Base-by-base conservation (phyloP, 2,329 filamentous ascomycete species). In the Apiospora malaysiana region DNA sequence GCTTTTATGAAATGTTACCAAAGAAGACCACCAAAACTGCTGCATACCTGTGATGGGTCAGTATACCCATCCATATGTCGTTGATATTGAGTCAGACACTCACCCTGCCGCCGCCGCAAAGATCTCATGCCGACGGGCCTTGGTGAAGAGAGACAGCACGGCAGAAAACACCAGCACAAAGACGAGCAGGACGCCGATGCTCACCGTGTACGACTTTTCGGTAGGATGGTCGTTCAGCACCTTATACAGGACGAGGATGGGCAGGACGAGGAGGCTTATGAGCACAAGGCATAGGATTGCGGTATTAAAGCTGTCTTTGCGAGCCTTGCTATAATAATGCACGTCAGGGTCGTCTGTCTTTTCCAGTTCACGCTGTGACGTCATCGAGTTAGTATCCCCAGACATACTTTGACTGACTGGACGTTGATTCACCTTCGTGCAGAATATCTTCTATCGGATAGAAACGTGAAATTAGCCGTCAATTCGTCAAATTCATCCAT, bases 11-110 rank as follows among this genome's bases (percentile, higher is more conserved):
- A 5, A 69, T 69, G 25, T 69, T 69, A 12, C 68, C 59, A 12
- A 69, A 69, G 49, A 69, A 69, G 2, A 69, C 68, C 49, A 69
- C 59, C 37, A 69, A 14, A 4, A 69, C 68, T 5, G 68, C 68
- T 25, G 47, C 51, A 14, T 69, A 69, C n/a, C 68, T 69, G 5
- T 9, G 18, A 21, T n/a, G 25, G 2, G 68, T 69, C 40, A 69
- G 43, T 32, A 10, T 18, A 1, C 5, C 18, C 6, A 25, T 18
- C 18, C 1, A 12, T 40, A n/a, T 40, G 18, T 40, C 27, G 0
- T 40, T 2, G 18, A 12, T 18, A 4, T 0, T 14, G 1, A 45
- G 37, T 16, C 37, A 4, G 37, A 5, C 1, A 69, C 68, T 46
- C 14, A 69, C 68, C 68, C 68, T 46, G 68, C 68, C 14, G 68